phyloP scores from a whole-genome alignment of 225 moss, liverwort and hornwort genomes.

The Anthoceros angustus region DNA sequence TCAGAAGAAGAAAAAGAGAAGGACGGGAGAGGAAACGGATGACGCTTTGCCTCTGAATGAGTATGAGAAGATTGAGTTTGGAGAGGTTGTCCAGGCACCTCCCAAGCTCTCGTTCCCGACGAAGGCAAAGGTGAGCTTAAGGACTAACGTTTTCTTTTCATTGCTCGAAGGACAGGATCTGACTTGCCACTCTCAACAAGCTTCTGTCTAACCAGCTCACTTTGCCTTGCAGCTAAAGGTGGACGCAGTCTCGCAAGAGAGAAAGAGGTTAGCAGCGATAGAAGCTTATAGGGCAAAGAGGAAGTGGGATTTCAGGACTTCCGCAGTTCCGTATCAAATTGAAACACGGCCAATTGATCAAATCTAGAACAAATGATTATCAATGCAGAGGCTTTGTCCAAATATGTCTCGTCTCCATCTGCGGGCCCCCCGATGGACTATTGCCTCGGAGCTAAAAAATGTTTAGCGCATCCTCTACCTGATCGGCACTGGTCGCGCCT shows the following conservation, averaged over 20 bases:
- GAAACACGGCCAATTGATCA: too few relatives aligned
- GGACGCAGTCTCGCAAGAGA: conserved; percentile 37
- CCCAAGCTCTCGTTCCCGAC: conserved; percentile 68
- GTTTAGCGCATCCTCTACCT: neutral
- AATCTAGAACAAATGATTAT: too few relatives aligned
- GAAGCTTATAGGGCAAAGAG: conserved; percentile 63
- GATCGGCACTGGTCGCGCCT: conserved; percentile 18
- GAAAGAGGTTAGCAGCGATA: conserved; percentile 46
- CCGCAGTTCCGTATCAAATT: neutral
- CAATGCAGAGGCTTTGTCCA: too few relatives aligned
- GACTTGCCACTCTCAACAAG: neutral
- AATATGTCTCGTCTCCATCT: too few relatives aligned
- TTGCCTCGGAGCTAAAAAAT: neutral
- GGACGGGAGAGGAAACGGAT: conserved; percentile 20
- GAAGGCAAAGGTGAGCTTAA: conserved; percentile 26
- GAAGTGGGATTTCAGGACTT: conserved; percentile 30
- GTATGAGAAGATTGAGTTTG: conserved; percentile 69
- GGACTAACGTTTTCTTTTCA: neutral
- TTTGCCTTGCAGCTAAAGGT: conserved; percentile 50
- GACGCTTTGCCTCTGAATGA: conserved; percentile 28
- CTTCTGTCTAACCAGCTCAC: too few relatives aligned
- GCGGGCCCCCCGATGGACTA: too few relatives aligned
- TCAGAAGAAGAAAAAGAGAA: conserved; percentile 50
- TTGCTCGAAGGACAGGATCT: neutral
- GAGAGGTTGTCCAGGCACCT: conserved; percentile 70